Conservation (phyloP, 176 grass and related monocot genomes). For the Areca catechu region DNA sequence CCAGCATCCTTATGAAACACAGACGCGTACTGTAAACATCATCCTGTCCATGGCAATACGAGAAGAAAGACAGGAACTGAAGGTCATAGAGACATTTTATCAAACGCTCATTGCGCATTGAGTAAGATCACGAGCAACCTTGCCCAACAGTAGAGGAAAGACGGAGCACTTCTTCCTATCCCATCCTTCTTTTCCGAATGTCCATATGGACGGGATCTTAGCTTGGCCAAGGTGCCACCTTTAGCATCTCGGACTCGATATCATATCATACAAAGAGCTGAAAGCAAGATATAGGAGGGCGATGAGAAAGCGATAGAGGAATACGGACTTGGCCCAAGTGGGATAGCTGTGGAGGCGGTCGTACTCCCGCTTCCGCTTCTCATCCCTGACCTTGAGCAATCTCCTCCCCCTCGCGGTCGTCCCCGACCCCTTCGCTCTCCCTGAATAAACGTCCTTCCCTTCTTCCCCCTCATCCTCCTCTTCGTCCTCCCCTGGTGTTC, state of each 20-base stretch:
- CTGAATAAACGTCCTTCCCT: slow-evolving; percentile 8
- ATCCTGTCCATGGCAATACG: no score
- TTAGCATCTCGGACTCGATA: not conserved
- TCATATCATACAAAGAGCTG: not conserved
- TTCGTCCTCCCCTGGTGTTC: not conserved
- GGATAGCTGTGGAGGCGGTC: slow-evolving; percentile 63
- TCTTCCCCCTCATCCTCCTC: slow-evolving; percentile 6
- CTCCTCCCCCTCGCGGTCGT: slow-evolving; percentile 66
- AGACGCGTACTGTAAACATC: no score
- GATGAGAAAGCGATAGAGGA: slow-evolving; percentile 1
- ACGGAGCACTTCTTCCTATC: not conserved
- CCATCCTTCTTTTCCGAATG: no score
- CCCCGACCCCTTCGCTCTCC: slow-evolving; percentile 32
- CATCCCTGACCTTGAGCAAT: slow-evolving; percentile 77
- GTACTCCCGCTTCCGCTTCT: slow-evolving; percentile 55
- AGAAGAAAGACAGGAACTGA: not conserved
- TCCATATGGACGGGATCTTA: no score
- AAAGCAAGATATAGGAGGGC: not conserved
- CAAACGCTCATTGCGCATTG: slow-evolving; percentile 3
- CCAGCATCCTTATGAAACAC: no score
- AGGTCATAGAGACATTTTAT: not conserved
- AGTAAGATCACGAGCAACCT: not conserved
- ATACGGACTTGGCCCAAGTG: slow-evolving; percentile 69
- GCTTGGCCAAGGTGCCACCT: no score
- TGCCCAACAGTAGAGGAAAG: not conserved